These are phyloP conservation scores for Keithomyces neogunnii DNA, from an alignment of 2,329 filamentous ascomycete genomes.

Conservation along the genomic window DNA sequence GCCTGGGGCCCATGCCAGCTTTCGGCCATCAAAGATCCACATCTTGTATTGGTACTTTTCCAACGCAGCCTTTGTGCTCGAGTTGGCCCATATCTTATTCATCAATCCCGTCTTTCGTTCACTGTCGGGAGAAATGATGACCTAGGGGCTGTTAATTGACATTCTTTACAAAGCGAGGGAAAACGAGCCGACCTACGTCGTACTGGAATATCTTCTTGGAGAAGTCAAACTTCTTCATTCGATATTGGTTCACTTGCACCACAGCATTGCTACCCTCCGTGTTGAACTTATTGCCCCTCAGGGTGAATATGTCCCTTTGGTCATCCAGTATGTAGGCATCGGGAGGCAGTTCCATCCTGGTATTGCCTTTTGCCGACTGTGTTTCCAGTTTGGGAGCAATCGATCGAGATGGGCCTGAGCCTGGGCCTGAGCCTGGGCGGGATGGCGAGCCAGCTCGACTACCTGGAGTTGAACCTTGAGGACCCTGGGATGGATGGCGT, in stretches of 20 bases:
- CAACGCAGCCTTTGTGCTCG: slow-evolving; percentile 47
- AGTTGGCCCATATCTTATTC: slow-evolving; percentile 68
- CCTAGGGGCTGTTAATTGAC: slow-evolving; percentile 31
- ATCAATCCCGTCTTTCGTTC: slow-evolving; percentile 57
- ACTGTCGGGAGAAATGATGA: slow-evolving; percentile 54
- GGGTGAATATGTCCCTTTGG: slow-evolving; percentile 25
- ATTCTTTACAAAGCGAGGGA: neutral
- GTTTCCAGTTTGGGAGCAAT: slow-evolving; percentile 32
- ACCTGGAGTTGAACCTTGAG: slow-evolving; percentile 2
- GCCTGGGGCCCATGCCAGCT: slow-evolving; percentile 65
- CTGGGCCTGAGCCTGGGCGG: slow-evolving; percentile 10
- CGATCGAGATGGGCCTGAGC: slow-evolving; percentile 24
- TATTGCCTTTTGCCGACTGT: slow-evolving; percentile 26
- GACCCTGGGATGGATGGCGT: neutral
- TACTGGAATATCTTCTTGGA: slow-evolving; percentile 67
- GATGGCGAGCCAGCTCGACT: slow-evolving; percentile 11
- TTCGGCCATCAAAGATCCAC: slow-evolving; percentile 77
- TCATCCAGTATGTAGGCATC: slow-evolving; percentile 40
- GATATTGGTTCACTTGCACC: slow-evolving; percentile 66
- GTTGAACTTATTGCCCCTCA: slow-evolving; percentile 39
- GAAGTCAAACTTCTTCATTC: slow-evolving; percentile 50
- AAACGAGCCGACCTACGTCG: slow-evolving; percentile 54
- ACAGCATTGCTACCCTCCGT: slow-evolving; percentile 44
- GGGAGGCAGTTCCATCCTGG: slow-evolving; percentile 48
- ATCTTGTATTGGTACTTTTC: slow-evolving; percentile 30